Evolutionary conservation across 2,329 filamentous ascomycete species (phyloP), one percentile per base, ranked within the genome.

Genomic region (Dothidotthia symphoricarpi): DNA sequence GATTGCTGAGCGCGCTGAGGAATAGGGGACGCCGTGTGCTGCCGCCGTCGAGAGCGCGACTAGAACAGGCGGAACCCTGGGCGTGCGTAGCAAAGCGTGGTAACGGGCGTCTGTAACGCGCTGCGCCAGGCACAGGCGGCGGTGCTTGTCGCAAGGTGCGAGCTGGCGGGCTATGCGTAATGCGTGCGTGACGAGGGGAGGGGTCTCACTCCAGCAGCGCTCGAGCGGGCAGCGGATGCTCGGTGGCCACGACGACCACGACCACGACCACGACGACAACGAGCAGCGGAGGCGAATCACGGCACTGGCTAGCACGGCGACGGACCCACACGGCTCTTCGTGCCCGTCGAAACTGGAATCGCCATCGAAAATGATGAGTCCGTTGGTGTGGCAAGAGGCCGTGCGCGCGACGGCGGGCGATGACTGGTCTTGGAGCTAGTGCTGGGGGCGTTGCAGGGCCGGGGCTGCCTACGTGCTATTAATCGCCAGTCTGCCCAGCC

Each of bases 401-500:
- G 33, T 46, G 54, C 54, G 43, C 34, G 14, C 39, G 28, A 32
- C 35, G 46, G 31, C 36, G 44, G 35, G 40, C 44, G 43, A 55
- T 56, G 54, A 55, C 52, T 57, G 45, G 54, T 38, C 45, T 34
- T 43, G 51, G 51, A 39, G 42, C 44, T 45, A n/a, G n/a, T n/a
- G 47, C 36, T 48, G 44, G 47, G 34, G 34, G n/a, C n/a, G n/a
- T 22, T 9, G 19, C 19, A 22, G 19, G 19, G 36, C 43, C 38
- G 47, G 51, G 34, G 39, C 34, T 54, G 49, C 50, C 53, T 57
- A 22, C 19, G 5, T 22, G 19, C 19, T 22, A 56, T 56, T 56
- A 56, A 49, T 45, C 53, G 43, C 49, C 47, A 28, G 44, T 51
- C 53, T n/a, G 50, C 53, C 51, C 49, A 55, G 51, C 49, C 49